phyloP scores from a whole-genome alignment of 192 early-diverging fungal genomes.

The Chytriomyces confervae region DNA sequence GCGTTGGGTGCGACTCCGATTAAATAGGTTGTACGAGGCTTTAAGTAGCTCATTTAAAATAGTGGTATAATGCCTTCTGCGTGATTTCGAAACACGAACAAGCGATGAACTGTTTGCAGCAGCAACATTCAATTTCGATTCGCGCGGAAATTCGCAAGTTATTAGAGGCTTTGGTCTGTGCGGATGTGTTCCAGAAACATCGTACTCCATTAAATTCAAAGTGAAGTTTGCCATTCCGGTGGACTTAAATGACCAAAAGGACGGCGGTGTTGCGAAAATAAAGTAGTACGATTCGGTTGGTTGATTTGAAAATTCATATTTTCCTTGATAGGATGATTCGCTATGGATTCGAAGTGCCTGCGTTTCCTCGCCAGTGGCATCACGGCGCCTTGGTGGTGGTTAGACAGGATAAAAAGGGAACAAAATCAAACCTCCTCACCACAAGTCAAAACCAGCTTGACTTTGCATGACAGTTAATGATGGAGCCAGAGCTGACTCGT shows the following conservation, averaged over 20 bases:
- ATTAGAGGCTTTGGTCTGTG: background rate
- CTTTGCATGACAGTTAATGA: background rate
- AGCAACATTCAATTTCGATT: too few species aligned
- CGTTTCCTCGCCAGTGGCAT: background rate
- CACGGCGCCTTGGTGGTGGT: background rate
- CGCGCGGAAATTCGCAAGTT: constrained; percentile 2
- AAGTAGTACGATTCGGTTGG: constrained; percentile 27
- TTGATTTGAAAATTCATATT: background rate
- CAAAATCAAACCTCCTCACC: background rate
- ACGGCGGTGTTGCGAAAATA: constrained; percentile 13
- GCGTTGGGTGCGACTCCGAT: too few species aligned
- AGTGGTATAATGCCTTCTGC: too few species aligned
- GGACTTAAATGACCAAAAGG: constrained; percentile 22
- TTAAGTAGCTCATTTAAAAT: too few species aligned
- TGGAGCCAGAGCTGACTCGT: background rate
- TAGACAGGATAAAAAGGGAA: too few species aligned
- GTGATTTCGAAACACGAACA: too few species aligned
- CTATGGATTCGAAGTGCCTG: background rate
- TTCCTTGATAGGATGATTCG: constrained; percentile 7
- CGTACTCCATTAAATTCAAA: constrained; percentile 15
- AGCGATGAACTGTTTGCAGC: too few species aligned
- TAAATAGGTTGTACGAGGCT: too few species aligned
- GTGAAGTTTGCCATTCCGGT: background rate
- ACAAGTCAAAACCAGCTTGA: constrained; percentile 12
- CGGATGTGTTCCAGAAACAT: background rate